A percentile compares a stretch with the other conserved stretches of the same genome.
Conservation (phyloP, 208 protist species). For the Crithidia brevicula region DNA sequence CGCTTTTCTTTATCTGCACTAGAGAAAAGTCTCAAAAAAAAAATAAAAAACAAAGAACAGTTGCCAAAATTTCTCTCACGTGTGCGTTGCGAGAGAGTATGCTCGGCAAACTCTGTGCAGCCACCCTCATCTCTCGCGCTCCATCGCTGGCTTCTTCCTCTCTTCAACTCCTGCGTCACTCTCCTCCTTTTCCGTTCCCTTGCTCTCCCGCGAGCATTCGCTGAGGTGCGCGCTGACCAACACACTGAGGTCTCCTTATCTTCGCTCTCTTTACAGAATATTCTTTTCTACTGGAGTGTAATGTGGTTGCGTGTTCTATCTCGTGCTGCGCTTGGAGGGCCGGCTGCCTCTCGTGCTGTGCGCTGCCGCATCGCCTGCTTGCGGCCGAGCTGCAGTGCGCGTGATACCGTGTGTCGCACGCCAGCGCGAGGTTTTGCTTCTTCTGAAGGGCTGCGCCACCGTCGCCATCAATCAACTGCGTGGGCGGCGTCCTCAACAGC, state of each 20-base stretch:
- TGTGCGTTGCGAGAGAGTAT: too few relatives aligned
- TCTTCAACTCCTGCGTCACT: conserved; percentile 5
- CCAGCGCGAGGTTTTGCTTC: background rate
- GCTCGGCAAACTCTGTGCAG: too few relatives aligned
- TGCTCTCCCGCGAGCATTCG: too few relatives aligned
- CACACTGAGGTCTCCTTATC: too few relatives aligned
- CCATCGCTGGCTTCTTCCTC: conserved; percentile 2
- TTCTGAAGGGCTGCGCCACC: background rate
- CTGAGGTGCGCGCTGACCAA: too few relatives aligned
- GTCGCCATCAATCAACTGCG: too few relatives aligned
- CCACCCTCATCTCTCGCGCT: background rate
- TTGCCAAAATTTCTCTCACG: too few relatives aligned
- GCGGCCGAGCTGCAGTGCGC: background rate
- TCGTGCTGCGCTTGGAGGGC: background rate
- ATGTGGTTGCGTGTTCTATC: conserved; percentile 17
- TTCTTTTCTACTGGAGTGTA: background rate
- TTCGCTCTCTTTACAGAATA: too few relatives aligned
- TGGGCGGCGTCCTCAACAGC: background rate
- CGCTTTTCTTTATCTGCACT: conserved; percentile 9
- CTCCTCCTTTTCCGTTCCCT: background rate
- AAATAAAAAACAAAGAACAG: too few relatives aligned
- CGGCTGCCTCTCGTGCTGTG: background rate
- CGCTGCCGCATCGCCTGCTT: background rate
- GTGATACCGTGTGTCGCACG: background rate
- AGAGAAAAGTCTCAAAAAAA: too few relatives aligned